Evolutionary conservation across 441 rosid species (phyloP).

Genomic region (Gossypium gossypioides): DNA sequence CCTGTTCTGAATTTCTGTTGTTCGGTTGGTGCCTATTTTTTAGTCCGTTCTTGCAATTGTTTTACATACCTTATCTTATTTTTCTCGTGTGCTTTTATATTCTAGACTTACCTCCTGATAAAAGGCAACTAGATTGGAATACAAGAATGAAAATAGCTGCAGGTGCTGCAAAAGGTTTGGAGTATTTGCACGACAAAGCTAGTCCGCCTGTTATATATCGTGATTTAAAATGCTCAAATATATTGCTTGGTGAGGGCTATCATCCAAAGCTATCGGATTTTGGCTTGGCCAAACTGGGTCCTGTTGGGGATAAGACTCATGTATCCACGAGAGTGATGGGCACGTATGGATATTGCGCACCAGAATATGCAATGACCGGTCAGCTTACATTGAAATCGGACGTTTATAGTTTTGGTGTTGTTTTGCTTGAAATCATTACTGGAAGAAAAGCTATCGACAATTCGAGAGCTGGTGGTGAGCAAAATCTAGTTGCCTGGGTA

Average conservation of each 20-base stretch:
- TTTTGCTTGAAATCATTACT: conserved; percentile 84
- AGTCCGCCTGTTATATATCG: conserved; percentile 90
- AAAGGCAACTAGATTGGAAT: conserved; percentile 73
- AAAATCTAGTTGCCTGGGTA: conserved; percentile 91
- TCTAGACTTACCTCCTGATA: conserved; percentile 65
- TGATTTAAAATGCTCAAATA: conserved; percentile 83
- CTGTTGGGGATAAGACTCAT: conserved; percentile 90
- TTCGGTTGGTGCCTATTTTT: background rate
- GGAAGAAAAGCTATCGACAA: conserved; percentile 88
- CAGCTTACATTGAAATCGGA: conserved; percentile 91
- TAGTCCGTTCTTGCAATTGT: background rate
- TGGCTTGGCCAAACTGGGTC: conserved; percentile 93
- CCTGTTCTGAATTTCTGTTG: background rate
- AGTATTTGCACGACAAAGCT: conserved; percentile 77
- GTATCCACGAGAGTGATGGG: conserved; percentile 97
- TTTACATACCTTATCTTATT: background rate
- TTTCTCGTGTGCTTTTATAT: conserved; percentile 3
- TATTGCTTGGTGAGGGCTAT: conserved; percentile 73
- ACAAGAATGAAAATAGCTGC: conserved; percentile 93
- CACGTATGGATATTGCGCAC: conserved; percentile 91
- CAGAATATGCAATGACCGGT: conserved; percentile 95
- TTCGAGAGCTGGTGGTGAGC: conserved; percentile 62
- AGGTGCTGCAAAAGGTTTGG: conserved; percentile 91
- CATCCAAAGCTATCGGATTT: conserved; percentile 88
- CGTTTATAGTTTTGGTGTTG: conserved; percentile 92